These are phyloP conservation scores for Botryotinia convoluta DNA, from an alignment of 2,329 filamentous ascomycete genomes.

Conservation along the genomic window DNA sequence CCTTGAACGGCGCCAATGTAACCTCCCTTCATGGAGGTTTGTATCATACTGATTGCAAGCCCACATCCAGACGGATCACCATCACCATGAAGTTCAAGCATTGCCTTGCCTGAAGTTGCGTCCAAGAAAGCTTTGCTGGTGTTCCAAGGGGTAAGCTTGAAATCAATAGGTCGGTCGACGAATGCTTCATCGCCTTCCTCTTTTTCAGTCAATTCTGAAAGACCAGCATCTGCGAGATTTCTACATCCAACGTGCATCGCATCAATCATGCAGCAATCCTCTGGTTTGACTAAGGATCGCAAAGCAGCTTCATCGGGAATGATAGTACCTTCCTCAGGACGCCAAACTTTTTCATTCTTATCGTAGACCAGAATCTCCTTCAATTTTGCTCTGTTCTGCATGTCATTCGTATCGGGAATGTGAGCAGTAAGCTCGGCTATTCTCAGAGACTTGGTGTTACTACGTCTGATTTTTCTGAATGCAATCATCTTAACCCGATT, in stretches of 20 bases:
- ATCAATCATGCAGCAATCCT: constrained; percentile 91
- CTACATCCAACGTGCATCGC: constrained; percentile 95
- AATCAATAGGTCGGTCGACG: constrained; percentile 67
- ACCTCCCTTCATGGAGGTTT: constrained; percentile 97
- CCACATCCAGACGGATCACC: constrained; percentile 93
- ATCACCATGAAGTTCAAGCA: constrained; percentile 91
- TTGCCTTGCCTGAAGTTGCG: constrained; percentile 90
- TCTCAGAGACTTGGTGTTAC: constrained; percentile 64
- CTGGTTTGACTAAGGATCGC: constrained; percentile 85
- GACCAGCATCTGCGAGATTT: constrained; percentile 86
- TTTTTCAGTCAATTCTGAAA: constrained; percentile 67
- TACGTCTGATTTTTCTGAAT: constrained; percentile 81
- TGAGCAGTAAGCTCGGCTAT: constrained; percentile 88
- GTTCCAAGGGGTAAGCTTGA: constrained; percentile 93
- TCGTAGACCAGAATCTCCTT: constrained; percentile 94
- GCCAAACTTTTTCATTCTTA: constrained; percentile 81
- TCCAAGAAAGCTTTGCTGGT: constrained; percentile 96
- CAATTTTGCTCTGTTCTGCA: constrained; percentile 93
- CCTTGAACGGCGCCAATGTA: constrained; percentile 78
- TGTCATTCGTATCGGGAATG: constrained; percentile 88
- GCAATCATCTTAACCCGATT: constrained; percentile 95
- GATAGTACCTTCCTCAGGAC: constrained; percentile 67
- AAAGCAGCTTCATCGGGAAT: constrained; percentile 79
- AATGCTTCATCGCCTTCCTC: constrained; percentile 47
- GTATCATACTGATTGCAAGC: constrained; percentile 94